Evolutionary conservation across 805 yeast species (phyloP).

Genomic region (Yarrowia sp.): DNA sequence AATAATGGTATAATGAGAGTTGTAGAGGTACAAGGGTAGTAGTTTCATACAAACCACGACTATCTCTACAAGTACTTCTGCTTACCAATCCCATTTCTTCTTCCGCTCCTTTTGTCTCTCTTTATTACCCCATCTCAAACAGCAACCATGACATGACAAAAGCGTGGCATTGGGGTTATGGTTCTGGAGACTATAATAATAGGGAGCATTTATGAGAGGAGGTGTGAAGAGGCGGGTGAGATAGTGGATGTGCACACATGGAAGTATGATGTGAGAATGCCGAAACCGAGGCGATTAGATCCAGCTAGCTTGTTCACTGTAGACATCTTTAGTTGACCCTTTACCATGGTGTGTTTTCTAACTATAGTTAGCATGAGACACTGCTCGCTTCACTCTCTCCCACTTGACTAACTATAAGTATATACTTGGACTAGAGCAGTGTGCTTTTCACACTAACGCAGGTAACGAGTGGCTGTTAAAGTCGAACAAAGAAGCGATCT

Average conservation of each 20-base stretch:
- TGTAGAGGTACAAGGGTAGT: no score
- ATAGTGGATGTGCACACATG: no score
- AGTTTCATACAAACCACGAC: no score
- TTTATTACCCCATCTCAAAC: conserved; percentile 2
- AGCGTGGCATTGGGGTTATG: neutral
- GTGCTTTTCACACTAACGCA: neutral
- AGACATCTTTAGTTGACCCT: no score
- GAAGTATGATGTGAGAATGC: no score
- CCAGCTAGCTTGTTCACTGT: no score
- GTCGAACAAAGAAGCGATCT: no score
- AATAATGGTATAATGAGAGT: neutral
- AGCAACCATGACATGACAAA: neutral
- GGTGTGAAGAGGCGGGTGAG: neutral
- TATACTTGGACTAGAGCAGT: neutral
- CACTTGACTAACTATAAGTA: conserved; percentile 1
- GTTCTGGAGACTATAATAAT: neutral
- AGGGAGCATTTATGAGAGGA: neutral
- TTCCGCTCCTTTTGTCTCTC: neutral
- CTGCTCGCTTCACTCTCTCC: neutral
- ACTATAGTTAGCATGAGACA: no score
- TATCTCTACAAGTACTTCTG: no score
- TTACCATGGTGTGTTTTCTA: no score
- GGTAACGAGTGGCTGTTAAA: no score
- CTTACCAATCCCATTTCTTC: neutral
- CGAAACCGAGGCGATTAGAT: no score